A percentile compares a stretch with the other conserved stretches of the same genome.
These are phyloP conservation scores for Lathyrus tuberosus DNA, from an alignment of 306 rosid genomes.

Conservation along the genomic window DNA sequence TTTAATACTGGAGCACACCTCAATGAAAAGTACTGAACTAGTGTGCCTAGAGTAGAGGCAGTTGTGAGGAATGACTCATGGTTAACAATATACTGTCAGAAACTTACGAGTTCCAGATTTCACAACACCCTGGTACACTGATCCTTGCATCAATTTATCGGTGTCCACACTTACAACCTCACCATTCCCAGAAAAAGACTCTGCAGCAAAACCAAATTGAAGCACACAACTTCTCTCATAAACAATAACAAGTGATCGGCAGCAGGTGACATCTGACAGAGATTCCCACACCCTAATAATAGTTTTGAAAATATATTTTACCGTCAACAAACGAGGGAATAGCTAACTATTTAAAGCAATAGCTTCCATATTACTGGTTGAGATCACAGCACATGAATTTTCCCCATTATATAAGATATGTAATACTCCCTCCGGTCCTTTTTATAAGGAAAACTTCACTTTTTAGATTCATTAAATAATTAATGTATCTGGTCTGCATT, in stretches of 20 bases:
- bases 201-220: slow-evolving; percentile 80
- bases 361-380: slow-evolving; percentile 1
- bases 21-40: slow-evolving; percentile 13
- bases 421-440: too few relatives aligned
- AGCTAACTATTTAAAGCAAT: slow-evolving; percentile 10
- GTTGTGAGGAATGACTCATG: slow-evolving; percentile 20
- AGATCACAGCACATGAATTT: slow-evolving; percentile 17
- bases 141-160: slow-evolving; percentile 70
- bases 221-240: slow-evolving; percentile 68
- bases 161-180: slow-evolving; percentile 68
- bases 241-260: slow-evolving; percentile 76
- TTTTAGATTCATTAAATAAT: too few relatives aligned
- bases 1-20: slow-evolving; percentile 31
- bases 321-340: slow-evolving; percentile 22
- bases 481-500: too few relatives aligned
- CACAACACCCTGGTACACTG: slow-evolving; percentile 64
- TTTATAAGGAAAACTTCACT: too few relatives aligned
- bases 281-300: slow-evolving; percentile 84
- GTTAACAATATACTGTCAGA: slow-evolving; percentile 23
- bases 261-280: slow-evolving; percentile 66
- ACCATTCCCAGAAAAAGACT: slow-evolving; percentile 52
- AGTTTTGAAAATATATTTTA: slow-evolving; percentile 36
- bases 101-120: slow-evolving; percentile 90
- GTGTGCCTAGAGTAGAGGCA: slow-evolving; percentile 20
- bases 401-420: slow-evolving; percentile 4